Conservation (phyloP, 371 early-diverging fungal species). For the Apophysomyces ossiformis region DNA sequence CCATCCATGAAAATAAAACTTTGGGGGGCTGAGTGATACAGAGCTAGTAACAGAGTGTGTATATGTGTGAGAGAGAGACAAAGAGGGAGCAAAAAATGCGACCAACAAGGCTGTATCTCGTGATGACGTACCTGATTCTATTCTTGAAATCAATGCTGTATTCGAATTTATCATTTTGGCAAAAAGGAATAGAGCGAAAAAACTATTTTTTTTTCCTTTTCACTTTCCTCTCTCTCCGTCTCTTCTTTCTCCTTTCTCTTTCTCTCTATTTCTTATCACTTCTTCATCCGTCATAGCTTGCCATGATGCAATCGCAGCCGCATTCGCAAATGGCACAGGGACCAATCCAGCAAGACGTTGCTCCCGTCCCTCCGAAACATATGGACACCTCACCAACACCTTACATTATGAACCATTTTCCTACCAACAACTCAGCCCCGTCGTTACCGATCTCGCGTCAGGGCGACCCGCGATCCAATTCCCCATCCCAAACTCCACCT, state of each 20-base stretch:
- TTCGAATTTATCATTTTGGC: not conserved
- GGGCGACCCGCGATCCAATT: constrained; percentile 10
- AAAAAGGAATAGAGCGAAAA: not conserved
- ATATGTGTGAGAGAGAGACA: no score
- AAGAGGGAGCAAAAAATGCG: no score
- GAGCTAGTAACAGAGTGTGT: no score
- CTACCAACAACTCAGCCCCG: constrained; percentile 13
- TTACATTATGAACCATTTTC: constrained; percentile 6
- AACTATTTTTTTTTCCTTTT: not conserved
- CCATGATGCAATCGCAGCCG: constrained; percentile 16
- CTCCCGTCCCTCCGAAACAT: constrained; percentile 8
- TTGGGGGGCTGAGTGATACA: no score
- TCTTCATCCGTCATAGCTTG: not conserved
- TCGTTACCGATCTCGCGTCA: constrained; percentile 11
- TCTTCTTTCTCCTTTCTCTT: constrained; percentile 15
- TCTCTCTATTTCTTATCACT: constrained; percentile 14
- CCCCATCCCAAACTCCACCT: constrained; percentile 30
- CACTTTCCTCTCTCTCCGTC: constrained; percentile 18
- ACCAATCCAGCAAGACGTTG: constrained; percentile 11
- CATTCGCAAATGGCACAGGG: constrained; percentile 7
- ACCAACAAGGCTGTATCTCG: not conserved
- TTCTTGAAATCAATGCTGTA: not conserved
- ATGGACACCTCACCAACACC: constrained; percentile 11
- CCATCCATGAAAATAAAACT: no score
- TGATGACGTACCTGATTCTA: constrained; percentile 8